Conservation (phyloP, 2,329 filamentous ascomycete species). For the Calycina herbarum region DNA sequence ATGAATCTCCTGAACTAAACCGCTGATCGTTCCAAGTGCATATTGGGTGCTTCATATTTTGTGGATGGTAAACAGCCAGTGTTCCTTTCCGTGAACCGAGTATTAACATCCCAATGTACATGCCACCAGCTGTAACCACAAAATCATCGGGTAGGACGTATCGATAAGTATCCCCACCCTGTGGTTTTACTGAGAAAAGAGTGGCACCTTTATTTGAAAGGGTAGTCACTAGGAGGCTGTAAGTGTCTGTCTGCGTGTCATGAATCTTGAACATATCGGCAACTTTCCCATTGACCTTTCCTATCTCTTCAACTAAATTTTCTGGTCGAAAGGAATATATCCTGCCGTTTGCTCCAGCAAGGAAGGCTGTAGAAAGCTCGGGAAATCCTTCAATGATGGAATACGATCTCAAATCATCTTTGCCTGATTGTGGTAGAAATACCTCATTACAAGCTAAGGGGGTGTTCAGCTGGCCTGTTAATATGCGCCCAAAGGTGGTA, state of each 20-base stretch:
- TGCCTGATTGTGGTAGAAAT: constrained; percentile 28
- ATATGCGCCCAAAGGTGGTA: constrained; percentile 60
- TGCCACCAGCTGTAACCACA: constrained; percentile 50
- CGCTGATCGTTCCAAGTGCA: constrained; percentile 20
- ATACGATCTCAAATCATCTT: constrained; percentile 47
- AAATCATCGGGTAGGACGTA: constrained; percentile 44
- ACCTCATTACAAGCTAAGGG: constrained; percentile 35
- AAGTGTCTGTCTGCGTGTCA: constrained; percentile 11
- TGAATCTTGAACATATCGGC: constrained; percentile 37
- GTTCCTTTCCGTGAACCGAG: constrained; percentile 58
- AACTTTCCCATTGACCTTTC: constrained; percentile 30
- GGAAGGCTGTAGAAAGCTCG: constrained; percentile 42
- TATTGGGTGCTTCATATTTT: constrained; percentile 21
- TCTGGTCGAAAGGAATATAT: constrained; percentile 30
- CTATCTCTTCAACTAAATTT: constrained; percentile 22
- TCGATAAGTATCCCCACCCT: neutral
- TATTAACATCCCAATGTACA: constrained; percentile 41
- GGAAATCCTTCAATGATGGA: constrained; percentile 45
- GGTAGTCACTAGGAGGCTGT: constrained; percentile 32
- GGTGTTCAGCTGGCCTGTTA: constrained; percentile 44
- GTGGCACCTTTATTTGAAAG: constrained; percentile 40
- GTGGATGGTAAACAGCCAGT: constrained; percentile 48
- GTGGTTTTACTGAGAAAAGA: constrained; percentile 27
- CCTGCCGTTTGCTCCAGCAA: constrained; percentile 47
- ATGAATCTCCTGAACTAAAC: constrained; percentile 53